Base-by-base conservation (phyloP, 1,284 basidiomycete genomes). In the Coniferiporia weirii region DNA sequence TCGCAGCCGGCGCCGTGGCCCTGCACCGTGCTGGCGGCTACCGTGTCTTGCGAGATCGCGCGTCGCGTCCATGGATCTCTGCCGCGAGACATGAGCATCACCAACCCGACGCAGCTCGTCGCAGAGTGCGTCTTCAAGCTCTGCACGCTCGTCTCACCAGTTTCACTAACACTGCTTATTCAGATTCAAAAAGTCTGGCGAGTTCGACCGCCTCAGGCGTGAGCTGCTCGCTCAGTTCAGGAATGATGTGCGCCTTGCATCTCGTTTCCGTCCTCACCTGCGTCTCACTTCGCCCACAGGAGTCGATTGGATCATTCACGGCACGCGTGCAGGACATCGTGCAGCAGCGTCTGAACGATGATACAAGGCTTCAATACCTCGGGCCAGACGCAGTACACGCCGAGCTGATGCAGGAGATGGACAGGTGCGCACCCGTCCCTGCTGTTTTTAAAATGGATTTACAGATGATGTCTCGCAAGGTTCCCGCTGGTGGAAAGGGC, bases 141-240 rank as follows among this genome's bases (percentile, higher is more conserved):
- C n/a, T n/a, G 40, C 35, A 35, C 27, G 47, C 38, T 5, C 45
- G 22, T 19, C n/a, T 38, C 27, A 45, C 38, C 45, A 53, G 27
- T 19, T 34, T 43, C 40, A 8, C 10, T 43, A 7, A 43, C 27
- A 8, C n/a, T n/a, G 3, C 40, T 8, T 12, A 3, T 38, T 5
- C 67, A 90, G 87, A 65, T 90, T 89, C 76, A 89, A 90, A 70
- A 85, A 85, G 66, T 87, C 86, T 6, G 89, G 88, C 32, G 86
- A 90, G 72, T 90, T 89, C 65, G 87, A 90, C 65, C 81, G 84
- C 43, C 70, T 90, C 61, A 77, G 88, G 52, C 79, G 81, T 49
- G 83, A 89, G 66, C 72, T 91, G 19, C 70, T 90, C 56, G 66
- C 76, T 8, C 76, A 85, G 66, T 89, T 89, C 69, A 81, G 82